A percentile compares a stretch with the other conserved stretches of the same genome.
Conservation (phyloP, 495 filamentous ascomycete species). For the Penicillium mononematosum region DNA sequence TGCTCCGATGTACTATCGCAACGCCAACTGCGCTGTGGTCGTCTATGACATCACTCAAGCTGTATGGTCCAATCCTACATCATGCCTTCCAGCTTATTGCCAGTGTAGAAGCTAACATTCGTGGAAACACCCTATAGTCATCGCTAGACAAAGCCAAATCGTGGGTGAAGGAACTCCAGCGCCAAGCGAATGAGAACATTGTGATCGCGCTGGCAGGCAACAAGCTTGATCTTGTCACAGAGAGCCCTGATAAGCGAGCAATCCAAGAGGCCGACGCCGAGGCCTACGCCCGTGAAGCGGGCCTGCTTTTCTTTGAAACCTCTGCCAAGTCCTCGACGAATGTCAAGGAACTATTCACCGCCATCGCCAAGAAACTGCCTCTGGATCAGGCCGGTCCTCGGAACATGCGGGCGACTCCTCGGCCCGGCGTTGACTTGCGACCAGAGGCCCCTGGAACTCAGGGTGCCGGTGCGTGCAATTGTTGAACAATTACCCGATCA, state of each 20-base stretch:
- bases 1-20: slow-evolving; percentile 98
- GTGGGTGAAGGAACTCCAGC: slow-evolving; percentile 99
- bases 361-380: slow-evolving; percentile 94
- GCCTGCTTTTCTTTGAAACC: slow-evolving; percentile 94
- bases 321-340: slow-evolving; percentile 96
- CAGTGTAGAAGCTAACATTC: slow-evolving; percentile 8
- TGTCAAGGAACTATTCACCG: slow-evolving; percentile 93
- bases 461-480: slow-evolving; percentile 70
- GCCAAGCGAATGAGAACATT: slow-evolving; percentile 99
- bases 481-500: slow-evolving; percentile 46
- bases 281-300: slow-evolving; percentile 89
- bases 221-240: slow-evolving; percentile 90
- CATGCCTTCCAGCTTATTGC: not conserved
- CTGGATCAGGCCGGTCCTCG: slow-evolving; percentile 91
- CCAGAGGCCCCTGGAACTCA: slow-evolving; percentile 77
- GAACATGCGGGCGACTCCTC: slow-evolving; percentile 69
- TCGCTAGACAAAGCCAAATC: slow-evolving; percentile 98
- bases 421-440: slow-evolving; percentile 77
- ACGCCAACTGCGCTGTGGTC: slow-evolving; percentile 97
- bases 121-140: slow-evolving; percentile 51
- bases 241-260: slow-evolving; percentile 89
- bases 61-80: slow-evolving; percentile 51
- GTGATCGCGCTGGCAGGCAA: slow-evolving; percentile 97
- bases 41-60: slow-evolving; percentile 99
- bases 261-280: slow-evolving; percentile 86